These are phyloP conservation scores for Ascochyta rabiei DNA, from an alignment of 2,329 filamentous ascomycete genomes.

Conservation along the genomic window DNA sequence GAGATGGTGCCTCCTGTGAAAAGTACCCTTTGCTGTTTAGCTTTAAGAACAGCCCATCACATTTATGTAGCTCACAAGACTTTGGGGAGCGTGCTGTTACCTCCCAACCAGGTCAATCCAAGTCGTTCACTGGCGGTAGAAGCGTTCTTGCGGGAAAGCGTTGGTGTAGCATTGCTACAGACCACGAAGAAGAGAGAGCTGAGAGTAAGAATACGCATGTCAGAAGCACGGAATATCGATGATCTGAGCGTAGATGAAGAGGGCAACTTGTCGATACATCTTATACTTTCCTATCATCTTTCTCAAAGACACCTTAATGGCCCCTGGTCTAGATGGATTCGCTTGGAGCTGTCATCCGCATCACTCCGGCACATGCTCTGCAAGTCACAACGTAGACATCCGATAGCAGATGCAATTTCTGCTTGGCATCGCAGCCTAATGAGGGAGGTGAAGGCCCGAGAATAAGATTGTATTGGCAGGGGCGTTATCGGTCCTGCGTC, in stretches of 20 bases:
- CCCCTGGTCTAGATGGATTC: no score
- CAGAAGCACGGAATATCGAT: background rate
- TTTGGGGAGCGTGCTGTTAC: background rate
- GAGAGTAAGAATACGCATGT: background rate
- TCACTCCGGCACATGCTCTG: background rate
- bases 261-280: background rate
- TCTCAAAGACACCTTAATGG: background rate
- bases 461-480: background rate
- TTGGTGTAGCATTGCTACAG: background rate
- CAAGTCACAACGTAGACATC: no score
- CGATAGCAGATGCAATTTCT: background rate
- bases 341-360: background rate
- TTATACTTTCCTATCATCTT: background rate
- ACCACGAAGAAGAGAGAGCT: background rate
- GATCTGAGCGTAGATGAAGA: no score
- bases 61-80: background rate
- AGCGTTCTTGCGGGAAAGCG: background rate
- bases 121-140: conserved; percentile 1
- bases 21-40: conserved; percentile 23
- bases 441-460: background rate
- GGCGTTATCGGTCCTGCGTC: conserved; percentile 18
- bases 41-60: background rate
- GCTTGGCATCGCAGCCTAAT: background rate
- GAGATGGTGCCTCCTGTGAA: conserved; percentile 39
- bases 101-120: background rate